Evolutionary conservation across 2,329 filamentous ascomycete species (phyloP), one percentile per base, ranked within the genome.

Genomic region (Verticillium nonalfalfae): DNA sequence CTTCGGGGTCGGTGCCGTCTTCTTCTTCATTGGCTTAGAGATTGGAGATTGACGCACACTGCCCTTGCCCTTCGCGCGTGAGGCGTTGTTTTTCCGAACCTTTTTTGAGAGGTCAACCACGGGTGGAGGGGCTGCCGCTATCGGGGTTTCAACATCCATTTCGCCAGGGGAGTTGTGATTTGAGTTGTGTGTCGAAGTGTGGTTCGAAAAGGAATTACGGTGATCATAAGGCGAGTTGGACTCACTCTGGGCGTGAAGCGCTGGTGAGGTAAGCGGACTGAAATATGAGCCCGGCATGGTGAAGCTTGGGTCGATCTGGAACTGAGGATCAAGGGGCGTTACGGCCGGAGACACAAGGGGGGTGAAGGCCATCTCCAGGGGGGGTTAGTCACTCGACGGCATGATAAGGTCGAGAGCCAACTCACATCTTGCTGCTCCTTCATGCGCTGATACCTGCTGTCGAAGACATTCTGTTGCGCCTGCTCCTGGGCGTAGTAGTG

Each of bases 311-410:
- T 86, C 83, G 63, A 85, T 77, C 56, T 82, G 79, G 70, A 91
- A 92, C 65, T 88, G 86, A 52, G 85, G 80, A 69, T 93, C 91
- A 58, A 93, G 80, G 26, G 91, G 90, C 1, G 90, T 93, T 54
- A 94, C 90, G 4, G 90, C 91, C n/a, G 91, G 91, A 18, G 91
- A 93, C 11, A 91, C 90, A 35, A 94, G 81, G 1, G 91, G 91
- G 2, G 90, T 94, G 70, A 93, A 93, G 10, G 87, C 81, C 83
- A 91, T 86, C 85, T 89, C 26, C 69, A 34, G 59, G 62, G 73
- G 71, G 66, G 70, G n/a, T 73, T 62, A 70, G 58, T 52, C 15
- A 33, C 56, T n/a, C 45, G 57, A 60, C 26, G 13, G 11, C 31
- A 14, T 15, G 55, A 7, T 13, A 14, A 11, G 21, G 13, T 6